Percentiles rank a stretch among this genome's conserved stretches.
Evolutionary conservation across 1,284 basidiomycete genomes (phyloP).

Genomic region (Pterulicium gracile): DNA sequence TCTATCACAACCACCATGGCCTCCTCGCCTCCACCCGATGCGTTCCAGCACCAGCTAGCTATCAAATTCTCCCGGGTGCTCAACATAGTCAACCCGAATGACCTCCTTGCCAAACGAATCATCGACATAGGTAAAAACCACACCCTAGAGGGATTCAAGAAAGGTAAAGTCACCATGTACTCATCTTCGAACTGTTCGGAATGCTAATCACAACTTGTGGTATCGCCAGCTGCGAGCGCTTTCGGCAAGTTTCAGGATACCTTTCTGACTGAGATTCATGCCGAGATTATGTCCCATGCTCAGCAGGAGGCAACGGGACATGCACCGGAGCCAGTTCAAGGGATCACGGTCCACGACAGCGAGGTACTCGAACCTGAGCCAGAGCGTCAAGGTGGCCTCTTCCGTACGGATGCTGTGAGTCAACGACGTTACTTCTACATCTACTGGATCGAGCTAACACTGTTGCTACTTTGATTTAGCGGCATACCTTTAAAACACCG

Average conservation of each 20-base stretch:
- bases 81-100: constrained; percentile 76
- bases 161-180: constrained; percentile 21
- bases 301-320: constrained; percentile 52
- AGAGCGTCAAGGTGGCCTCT: constrained; percentile 63
- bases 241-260: constrained; percentile 80
- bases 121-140: constrained; percentile 72
- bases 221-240: constrained; percentile 52
- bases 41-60: constrained; percentile 68
- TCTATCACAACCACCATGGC: too few relatives aligned
- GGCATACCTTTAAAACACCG: constrained; percentile 70
- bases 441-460: too few relatives aligned
- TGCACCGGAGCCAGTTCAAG: constrained; percentile 46
- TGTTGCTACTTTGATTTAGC: constrained; percentile 31
- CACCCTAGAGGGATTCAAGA: constrained; percentile 52
- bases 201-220: constrained; percentile 9
- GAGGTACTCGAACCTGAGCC: constrained; percentile 78
- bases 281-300: constrained; percentile 49
- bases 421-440: too few relatives aligned
- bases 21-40: constrained; percentile 24
- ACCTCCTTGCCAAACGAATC: constrained; percentile 68
- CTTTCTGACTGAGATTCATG: constrained; percentile 36
- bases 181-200: constrained; percentile 3
- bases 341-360: constrained; percentile 70
- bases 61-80: constrained; percentile 74
- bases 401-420: constrained; percentile 57